These are phyloP conservation scores for Groenewaldozyma salmanticensis DNA, from an alignment of 805 yeast species.

Conservation along the genomic window DNA sequence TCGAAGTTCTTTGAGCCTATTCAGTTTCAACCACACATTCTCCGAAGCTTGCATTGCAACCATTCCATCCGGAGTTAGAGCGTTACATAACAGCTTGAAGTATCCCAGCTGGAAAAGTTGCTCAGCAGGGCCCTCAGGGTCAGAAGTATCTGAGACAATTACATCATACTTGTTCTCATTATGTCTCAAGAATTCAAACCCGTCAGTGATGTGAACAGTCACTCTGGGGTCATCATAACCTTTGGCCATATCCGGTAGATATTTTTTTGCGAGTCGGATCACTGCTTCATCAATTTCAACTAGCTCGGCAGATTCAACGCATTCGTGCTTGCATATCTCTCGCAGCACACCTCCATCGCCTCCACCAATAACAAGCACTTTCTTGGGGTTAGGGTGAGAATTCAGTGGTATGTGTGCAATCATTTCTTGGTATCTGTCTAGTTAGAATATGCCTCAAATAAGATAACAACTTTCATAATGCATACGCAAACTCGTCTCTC, in stretches of 20 bases:
- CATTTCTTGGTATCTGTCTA: constrained; percentile 78
- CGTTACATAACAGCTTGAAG: constrained; percentile 72
- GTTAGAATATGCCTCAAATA: background rate
- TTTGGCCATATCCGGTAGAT: constrained; percentile 77
- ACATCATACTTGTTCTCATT: constrained; percentile 85
- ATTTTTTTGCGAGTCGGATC: constrained; percentile 74
- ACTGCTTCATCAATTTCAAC: constrained; percentile 96
- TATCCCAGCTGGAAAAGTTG: constrained; percentile 86
- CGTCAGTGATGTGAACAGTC: constrained; percentile 87
- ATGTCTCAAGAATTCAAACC: constrained; percentile 87
- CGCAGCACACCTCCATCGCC: constrained; percentile 98
- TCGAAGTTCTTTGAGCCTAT: constrained; percentile 69
- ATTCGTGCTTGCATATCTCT: constrained; percentile 82
- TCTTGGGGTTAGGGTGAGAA: constrained; percentile 91
- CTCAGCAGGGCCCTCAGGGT: constrained; percentile 98
- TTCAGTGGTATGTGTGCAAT: constrained; percentile 86
- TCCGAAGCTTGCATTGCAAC: constrained; percentile 80
- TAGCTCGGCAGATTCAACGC: constrained; percentile 70
- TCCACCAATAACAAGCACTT: constrained; percentile 92
- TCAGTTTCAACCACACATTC: constrained; percentile 84
- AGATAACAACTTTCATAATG: background rate
- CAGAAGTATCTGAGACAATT: constrained; percentile 93
- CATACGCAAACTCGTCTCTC: constrained; percentile 81
- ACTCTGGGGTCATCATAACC: constrained; percentile 85
- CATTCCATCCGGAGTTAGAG: constrained; percentile 90